Evolutionary conservation across 2,329 filamentous ascomycete species (phyloP).

Genomic region (Chaetomium sp.): DNA sequence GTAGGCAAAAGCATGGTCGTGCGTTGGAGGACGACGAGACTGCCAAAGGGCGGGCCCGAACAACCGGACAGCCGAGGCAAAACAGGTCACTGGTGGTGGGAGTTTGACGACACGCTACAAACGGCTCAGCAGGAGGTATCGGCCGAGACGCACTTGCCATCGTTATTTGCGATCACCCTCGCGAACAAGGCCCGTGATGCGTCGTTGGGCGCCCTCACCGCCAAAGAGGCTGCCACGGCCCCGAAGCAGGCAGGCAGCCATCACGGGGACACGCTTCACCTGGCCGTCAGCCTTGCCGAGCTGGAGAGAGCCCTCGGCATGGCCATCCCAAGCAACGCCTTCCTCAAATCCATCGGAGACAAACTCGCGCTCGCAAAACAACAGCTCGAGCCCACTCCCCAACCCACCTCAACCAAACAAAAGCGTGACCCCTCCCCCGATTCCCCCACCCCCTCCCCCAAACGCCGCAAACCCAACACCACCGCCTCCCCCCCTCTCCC

Average conservation of each 20-base stretch:
- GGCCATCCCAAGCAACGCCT: neutral
- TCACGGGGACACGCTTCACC: too few relatives aligned
- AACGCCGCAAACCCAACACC: neutral
- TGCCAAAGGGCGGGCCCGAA: neutral
- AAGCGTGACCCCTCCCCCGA: neutral
- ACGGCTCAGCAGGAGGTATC: neutral
- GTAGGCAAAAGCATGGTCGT: conserved; percentile 9
- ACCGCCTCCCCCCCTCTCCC: neutral
- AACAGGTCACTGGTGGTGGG: conserved; percentile 13
- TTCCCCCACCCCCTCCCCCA: neutral
- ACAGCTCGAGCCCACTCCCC: too few relatives aligned
- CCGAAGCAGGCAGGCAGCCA: neutral
- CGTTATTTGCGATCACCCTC: conserved; percentile 3
- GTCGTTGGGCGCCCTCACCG: neutral
- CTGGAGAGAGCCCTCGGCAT: conserved; percentile 1
- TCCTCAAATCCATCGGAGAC: conserved; percentile 16
- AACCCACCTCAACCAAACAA: neutral
- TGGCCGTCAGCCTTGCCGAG: neutral
- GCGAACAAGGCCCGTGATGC: neutral
- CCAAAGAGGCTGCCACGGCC: neutral
- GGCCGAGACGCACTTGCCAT: neutral
- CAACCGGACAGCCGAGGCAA: neutral
- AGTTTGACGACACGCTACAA: conserved; percentile 15
- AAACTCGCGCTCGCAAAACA: conserved; percentile 3
- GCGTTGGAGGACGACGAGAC: neutral